Base-by-base conservation (phyloP, 1,284 basidiomycete genomes). In the Lignosus rhinocerotis region DNA sequence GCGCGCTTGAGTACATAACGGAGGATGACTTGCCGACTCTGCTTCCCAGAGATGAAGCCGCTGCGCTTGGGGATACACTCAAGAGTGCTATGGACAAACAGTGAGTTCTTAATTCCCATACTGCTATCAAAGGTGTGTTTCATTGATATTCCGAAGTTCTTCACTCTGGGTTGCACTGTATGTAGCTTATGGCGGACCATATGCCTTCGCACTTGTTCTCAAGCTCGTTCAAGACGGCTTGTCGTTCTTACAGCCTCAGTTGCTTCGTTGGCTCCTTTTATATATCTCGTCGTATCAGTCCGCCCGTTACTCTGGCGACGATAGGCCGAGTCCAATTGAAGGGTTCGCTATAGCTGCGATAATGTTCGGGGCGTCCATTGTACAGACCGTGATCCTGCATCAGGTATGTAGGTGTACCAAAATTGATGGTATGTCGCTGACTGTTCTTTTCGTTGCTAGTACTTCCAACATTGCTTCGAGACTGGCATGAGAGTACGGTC, bases 401-500 rank as follows among this genome's bases (percentile, higher is more conserved):
- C 93, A 96, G 78, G 89, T 89, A 69, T 17, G 73, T 66, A 14
- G 11, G 39, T 8, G 16, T 33, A 6, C 14, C 4, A 9, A 31
- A 33, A 25, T 5, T 5, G 11, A 6, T 12, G 9, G 2, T 16
- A 51, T 16, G 31, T 16, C 11, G 34, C 21, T 34, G 10, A 60
- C 34, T 47, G 58, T 17, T n/a, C 33, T 58, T 47, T 14, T 5
- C 12, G 43, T 36, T 46, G 54, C n/a, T 61, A 89, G 87, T 94
- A 94, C 72, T 95, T 94, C 73, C 87, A 94, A 73, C 78, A 82
- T 2, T 87, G 86, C 48, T 93, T 87, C 69, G 85, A 90, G 67
- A 92, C 92, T 14, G 94, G 94, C 58, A 96, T 97, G 94, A 87
- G 94, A 16, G 85, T 97, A 45, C 87, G 94, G 43, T 90, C 92